phyloP scores from a whole-genome alignment of 331 rosid species.

The Quercus tomentella region DNA sequence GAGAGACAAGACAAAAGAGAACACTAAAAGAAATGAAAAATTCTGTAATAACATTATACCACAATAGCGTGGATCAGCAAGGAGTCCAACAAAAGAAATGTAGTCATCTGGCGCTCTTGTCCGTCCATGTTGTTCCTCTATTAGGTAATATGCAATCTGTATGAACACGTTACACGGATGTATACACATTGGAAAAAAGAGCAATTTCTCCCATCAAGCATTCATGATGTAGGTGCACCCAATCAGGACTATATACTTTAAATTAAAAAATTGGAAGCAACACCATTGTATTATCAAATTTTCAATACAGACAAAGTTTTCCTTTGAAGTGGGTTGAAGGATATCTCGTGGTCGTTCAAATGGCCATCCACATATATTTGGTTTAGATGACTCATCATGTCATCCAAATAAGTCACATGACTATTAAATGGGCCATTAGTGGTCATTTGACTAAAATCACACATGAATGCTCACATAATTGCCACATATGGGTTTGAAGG shows the following conservation, averaged over 20 bases:
- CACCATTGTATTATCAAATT: too few species aligned
- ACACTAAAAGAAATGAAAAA: not conserved
- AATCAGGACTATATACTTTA: not conserved
- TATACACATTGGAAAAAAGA: not conserved
- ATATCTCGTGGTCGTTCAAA: too few species aligned
- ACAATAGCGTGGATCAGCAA: slow-evolving; percentile 59
- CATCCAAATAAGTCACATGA: too few species aligned
- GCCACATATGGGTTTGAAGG: too few species aligned
- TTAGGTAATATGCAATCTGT: slow-evolving; percentile 50
- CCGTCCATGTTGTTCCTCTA: slow-evolving; percentile 58
- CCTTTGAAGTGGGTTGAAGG: too few species aligned
- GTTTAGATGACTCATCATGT: too few species aligned
- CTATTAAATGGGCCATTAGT: too few species aligned
- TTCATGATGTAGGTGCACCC: not conserved
- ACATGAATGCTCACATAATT: too few species aligned
- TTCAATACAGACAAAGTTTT: too few species aligned
- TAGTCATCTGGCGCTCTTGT: slow-evolving; percentile 31
- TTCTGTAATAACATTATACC: slow-evolving; percentile 30
- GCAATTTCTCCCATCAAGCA: not conserved
- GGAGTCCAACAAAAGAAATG: slow-evolving; percentile 55
- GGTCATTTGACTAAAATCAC: too few species aligned
- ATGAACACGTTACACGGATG: not conserved
- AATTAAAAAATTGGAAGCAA: not conserved
- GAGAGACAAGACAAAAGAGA: too few species aligned
- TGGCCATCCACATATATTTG: too few species aligned